Conservation (phyloP, 1,139 yeast species). For the Debaryomyces sp. region DNA sequence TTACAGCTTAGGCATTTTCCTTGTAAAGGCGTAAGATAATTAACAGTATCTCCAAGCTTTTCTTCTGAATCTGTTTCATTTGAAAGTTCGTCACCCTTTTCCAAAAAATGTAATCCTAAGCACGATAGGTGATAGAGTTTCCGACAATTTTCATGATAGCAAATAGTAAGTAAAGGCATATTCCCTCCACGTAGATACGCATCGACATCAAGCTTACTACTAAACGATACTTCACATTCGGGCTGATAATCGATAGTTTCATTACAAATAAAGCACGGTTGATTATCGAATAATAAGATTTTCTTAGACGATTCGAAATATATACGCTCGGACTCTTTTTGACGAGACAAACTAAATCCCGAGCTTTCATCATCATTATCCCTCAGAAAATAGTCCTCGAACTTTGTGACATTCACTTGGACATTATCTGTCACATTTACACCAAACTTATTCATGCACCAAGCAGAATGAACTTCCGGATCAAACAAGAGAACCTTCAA, state of each 20-base stretch:
- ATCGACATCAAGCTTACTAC: constrained; percentile 7
- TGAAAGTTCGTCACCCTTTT: neutral
- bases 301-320: constrained; percentile 21
- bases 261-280: constrained; percentile 32
- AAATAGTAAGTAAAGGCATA: constrained; percentile 33
- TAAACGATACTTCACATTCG: constrained; percentile 15
- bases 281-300: constrained; percentile 21
- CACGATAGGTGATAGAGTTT: constrained; percentile 48
- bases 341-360: neutral
- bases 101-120: constrained; percentile 25
- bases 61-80: neutral
- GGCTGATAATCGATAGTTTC: constrained; percentile 32
- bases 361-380: constrained; percentile 1
- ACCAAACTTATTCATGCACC: constrained; percentile 34
- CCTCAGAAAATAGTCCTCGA: constrained; percentile 14
- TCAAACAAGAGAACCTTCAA: constrained; percentile 44
- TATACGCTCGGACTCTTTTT: neutral
- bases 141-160: constrained; percentile 35
- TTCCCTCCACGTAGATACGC: constrained; percentile 11
- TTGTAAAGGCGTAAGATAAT: constrained; percentile 35
- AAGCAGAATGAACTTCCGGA: constrained; percentile 22
- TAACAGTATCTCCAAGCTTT: neutral
- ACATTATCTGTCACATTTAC: constrained; percentile 14
- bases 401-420: constrained; percentile 12
- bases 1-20: constrained; percentile 46